phyloP scores from a whole-genome alignment of 495 filamentous ascomycete genomes.

The Penicillium malachiteum region DNA sequence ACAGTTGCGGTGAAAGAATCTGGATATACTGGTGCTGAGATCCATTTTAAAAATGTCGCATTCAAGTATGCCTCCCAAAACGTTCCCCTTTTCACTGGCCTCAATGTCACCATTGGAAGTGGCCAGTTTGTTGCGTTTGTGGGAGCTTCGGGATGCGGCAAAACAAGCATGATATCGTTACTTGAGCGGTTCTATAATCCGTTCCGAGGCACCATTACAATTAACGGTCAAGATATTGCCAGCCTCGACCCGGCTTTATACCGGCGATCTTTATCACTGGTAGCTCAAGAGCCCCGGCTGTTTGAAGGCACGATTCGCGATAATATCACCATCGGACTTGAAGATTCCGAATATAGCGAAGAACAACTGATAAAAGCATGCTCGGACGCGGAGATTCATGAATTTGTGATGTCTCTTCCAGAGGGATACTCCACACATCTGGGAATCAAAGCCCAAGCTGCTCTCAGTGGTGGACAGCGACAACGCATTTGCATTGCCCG shows the following conservation, averaged over 20 bases:
- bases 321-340: slow-evolving; percentile 51
- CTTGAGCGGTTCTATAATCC: slow-evolving; percentile 65
- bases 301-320: slow-evolving; percentile 52
- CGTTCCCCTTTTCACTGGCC: slow-evolving; percentile 47
- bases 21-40: neutral
- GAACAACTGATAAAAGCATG: slow-evolving; percentile 54
- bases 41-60: slow-evolving; percentile 9
- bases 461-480: slow-evolving; percentile 70
- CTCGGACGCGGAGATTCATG: slow-evolving; percentile 55
- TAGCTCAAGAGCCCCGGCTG: slow-evolving; percentile 51
- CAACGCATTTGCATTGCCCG: slow-evolving; percentile 73
- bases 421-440: slow-evolving; percentile 62
- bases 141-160: slow-evolving; percentile 70
- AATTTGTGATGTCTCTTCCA: slow-evolving; percentile 52
- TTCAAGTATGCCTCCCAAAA: slow-evolving; percentile 61
- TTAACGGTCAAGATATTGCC: slow-evolving; percentile 42
- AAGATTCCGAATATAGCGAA: slow-evolving; percentile 31
- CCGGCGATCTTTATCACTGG: slow-evolving; percentile 47
- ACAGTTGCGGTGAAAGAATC: neutral
- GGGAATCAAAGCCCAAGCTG: slow-evolving; percentile 55
- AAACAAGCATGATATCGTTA: slow-evolving; percentile 65
- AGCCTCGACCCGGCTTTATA: slow-evolving; percentile 31
- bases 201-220: slow-evolving; percentile 30
- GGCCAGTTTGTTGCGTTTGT: slow-evolving; percentile 70
- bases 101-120: slow-evolving; percentile 49